These are phyloP conservation scores for Diaporthe citri DNA, from an alignment of 2,329 filamentous ascomycete species.

Conservation along the genomic window DNA sequence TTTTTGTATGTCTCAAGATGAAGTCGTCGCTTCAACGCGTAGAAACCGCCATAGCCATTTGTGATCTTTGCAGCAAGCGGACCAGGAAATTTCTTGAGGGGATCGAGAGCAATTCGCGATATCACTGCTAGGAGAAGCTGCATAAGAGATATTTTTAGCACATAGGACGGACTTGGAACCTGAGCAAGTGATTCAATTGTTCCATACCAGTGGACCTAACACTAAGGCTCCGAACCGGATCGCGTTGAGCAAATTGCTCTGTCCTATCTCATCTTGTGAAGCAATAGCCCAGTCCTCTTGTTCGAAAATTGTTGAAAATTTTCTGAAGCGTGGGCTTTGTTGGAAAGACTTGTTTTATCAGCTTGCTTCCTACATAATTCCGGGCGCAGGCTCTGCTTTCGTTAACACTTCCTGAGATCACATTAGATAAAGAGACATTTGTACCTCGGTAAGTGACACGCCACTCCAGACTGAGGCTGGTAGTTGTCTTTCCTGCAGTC, in stretches of 20 bases:
- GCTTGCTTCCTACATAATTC: background rate
- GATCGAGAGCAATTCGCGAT: background rate
- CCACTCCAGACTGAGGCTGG: background rate
- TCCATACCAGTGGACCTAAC: background rate
- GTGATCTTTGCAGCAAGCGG: background rate
- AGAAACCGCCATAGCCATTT: constrained; percentile 8
- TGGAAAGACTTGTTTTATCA: background rate
- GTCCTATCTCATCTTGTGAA: background rate
- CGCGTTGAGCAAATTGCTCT: background rate
- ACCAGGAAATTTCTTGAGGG: background rate
- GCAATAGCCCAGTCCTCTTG: background rate
- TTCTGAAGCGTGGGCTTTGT: background rate
- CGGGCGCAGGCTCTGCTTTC: background rate
- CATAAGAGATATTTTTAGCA: background rate
- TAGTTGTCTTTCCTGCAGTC: background rate
- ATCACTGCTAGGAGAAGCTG: background rate
- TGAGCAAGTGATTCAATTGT: background rate
- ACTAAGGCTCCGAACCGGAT: background rate
- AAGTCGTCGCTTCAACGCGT: constrained; percentile 4
- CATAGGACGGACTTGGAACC: background rate
- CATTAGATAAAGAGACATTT: background rate
- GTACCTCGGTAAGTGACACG: background rate
- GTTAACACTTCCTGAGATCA: background rate
- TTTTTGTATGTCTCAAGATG: constrained; percentile 11
- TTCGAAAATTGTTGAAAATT: background rate